A percentile compares a stretch with the other conserved stretches of the same genome.
These are phyloP conservation scores for Canavalia gladiata DNA, from an alignment of 306 rosid genomes.

Conservation along the genomic window DNA sequence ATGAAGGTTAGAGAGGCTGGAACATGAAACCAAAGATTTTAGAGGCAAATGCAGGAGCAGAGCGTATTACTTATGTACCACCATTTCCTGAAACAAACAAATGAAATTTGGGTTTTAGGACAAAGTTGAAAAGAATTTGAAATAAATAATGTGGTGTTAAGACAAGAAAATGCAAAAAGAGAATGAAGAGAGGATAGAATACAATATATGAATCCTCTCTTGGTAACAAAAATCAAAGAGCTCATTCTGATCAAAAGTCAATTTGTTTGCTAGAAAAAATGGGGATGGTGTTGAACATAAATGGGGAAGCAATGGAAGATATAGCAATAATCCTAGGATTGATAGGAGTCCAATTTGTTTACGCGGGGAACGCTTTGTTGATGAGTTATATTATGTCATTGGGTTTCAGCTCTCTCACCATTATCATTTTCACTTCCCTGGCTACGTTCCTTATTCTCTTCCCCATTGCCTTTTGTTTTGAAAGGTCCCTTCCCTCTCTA, in stretches of 20 bases:
- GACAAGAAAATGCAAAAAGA: not conserved
- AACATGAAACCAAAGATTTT: constrained; percentile 22
- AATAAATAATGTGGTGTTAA: not conserved
- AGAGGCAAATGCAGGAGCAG: not conserved
- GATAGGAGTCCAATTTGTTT: constrained; percentile 66
- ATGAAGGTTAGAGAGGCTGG: constrained; percentile 32
- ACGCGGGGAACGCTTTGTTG: constrained; percentile 75
- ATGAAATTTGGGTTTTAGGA: not conserved
- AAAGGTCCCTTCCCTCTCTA: constrained; percentile 63
- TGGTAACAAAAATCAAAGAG: not conserved
- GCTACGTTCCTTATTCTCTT: constrained; percentile 74
- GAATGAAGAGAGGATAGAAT: constrained; percentile 15
- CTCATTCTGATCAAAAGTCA: constrained; percentile 4
- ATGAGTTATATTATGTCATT: constrained; percentile 72
- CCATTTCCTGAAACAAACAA: constrained; percentile 21
- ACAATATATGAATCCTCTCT: constrained; percentile 11
- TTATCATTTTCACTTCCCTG: constrained; percentile 67
- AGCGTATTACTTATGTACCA: not conserved
- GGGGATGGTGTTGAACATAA: constrained; percentile 21
- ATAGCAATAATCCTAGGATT: constrained; percentile 65
- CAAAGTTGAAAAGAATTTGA: not conserved
- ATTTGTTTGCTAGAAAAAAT: constrained; percentile 34
- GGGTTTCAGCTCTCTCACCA: constrained; percentile 68
- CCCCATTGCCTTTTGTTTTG: constrained; percentile 73
- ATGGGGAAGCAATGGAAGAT: constrained; percentile 56